A percentile compares a stretch with the other conserved stretches of the same genome.
Conservation (phyloP, 371 early-diverging fungal genomes). For the Nematocida sp. region DNA sequence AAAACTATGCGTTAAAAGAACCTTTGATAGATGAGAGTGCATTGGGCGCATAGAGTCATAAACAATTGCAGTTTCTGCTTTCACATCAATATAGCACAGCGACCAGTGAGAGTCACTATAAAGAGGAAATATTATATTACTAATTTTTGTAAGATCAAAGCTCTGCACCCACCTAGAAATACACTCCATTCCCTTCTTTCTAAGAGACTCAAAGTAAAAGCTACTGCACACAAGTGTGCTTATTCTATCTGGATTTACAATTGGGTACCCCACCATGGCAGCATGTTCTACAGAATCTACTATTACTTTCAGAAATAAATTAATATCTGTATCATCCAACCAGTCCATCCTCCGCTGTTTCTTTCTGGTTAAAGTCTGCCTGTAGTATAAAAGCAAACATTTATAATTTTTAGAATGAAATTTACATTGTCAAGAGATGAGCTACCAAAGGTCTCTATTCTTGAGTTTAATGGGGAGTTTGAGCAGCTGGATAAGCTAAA, state of each 20-base stretch:
- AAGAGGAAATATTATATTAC: slow-evolving; percentile 36
- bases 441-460: not conserved
- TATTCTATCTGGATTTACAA: not conserved
- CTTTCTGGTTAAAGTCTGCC: too few species aligned
- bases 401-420: slow-evolving; percentile 16
- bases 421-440: not conserved
- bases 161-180: slow-evolving; percentile 19
- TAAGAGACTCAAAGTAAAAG: slow-evolving; percentile 55
- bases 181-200: slow-evolving; percentile 4
- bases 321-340: slow-evolving; percentile 33
- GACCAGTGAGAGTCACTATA: slow-evolving; percentile 46
- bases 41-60: slow-evolving; percentile 40
- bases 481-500: not conserved
- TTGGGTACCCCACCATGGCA: slow-evolving; percentile 26
- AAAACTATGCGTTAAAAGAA: slow-evolving; percentile 18
- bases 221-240: slow-evolving; percentile 25
- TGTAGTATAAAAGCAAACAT: not conserved
- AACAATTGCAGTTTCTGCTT: not conserved
- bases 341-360: slow-evolving; percentile 5
- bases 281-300: slow-evolving; percentile 5
- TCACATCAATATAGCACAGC: slow-evolving; percentile 12
- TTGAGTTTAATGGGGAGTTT: slow-evolving; percentile 55
- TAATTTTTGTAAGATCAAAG: not conserved
- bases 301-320: slow-evolving; percentile 6
- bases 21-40: not conserved